phyloP scores from a whole-genome alignment of 2,329 filamentous ascomycete genomes.

The Fusarium neocosmosporiellum region DNA sequence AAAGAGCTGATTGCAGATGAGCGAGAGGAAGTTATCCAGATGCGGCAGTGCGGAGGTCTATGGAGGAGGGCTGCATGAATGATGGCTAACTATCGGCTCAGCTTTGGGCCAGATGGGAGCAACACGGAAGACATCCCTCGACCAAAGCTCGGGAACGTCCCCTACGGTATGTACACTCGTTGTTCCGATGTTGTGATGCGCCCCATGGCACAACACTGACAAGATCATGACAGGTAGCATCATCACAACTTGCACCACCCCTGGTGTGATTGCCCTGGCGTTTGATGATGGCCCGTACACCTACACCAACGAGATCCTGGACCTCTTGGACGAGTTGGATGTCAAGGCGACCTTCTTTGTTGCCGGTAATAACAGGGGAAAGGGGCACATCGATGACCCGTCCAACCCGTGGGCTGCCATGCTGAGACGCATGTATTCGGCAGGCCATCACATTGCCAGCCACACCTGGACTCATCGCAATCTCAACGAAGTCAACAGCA shows the following conservation, averaged over 20 bases:
- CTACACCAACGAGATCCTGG: constrained; percentile 56
- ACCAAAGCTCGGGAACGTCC: constrained; percentile 48
- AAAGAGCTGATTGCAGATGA: background rate
- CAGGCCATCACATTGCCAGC: constrained; percentile 59
- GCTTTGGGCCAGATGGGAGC: constrained; percentile 47
- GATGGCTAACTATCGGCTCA: constrained; percentile 32
- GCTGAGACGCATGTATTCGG: constrained; percentile 53
- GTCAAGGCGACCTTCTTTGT: constrained; percentile 57
- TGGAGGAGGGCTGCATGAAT: background rate
- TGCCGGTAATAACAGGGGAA: constrained; percentile 55
- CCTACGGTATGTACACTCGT: constrained; percentile 48
- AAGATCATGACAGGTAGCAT: constrained; percentile 40
- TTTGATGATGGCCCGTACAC: constrained; percentile 60
- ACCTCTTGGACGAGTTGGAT: constrained; percentile 47
- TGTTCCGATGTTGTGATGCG: constrained; percentile 3
- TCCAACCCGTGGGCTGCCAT: constrained; percentile 49
- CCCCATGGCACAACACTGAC: constrained; percentile 33
- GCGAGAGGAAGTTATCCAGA: background rate
- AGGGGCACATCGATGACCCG: constrained; percentile 54
- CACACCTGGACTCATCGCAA: constrained; percentile 62
- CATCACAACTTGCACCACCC: constrained; percentile 51
- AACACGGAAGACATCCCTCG: constrained; percentile 48
- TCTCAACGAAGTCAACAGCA: constrained; percentile 50
- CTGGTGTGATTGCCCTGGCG: constrained; percentile 56
- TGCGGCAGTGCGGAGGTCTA: background rate